Percentiles rank a stretch among this genome's conserved stretches.
Conservation (phyloP, 73 alveolate genomes). For the Symbiodinium pilosum region DNA sequence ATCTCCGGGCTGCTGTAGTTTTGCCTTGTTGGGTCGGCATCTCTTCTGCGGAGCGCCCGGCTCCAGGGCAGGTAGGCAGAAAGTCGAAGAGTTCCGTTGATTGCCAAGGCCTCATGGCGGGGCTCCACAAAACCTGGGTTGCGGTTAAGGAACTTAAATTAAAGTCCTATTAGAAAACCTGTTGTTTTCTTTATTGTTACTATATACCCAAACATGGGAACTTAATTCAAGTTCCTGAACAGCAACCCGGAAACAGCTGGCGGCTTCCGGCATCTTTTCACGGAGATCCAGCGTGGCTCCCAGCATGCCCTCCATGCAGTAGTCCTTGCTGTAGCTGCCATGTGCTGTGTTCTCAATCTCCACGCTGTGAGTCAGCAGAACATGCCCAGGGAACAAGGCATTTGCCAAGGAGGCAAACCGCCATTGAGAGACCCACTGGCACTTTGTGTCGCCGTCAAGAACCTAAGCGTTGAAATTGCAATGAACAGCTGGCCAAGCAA, state of each 20-base stretch:
- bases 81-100: not conserved
- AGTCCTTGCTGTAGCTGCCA: constrained; percentile 21
- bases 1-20: not conserved
- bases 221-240: too few species aligned
- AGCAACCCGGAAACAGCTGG: constrained; percentile 62
- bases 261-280: not conserved
- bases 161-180: too few species aligned
- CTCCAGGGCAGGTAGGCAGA: not conserved
- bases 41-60: not conserved
- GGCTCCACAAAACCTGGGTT: too few species aligned
- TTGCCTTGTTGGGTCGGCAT: not conserved
- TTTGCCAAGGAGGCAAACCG: constrained; percentile 69
- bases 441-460: constrained; percentile 2
- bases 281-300: constrained; percentile 65
- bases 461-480: not conserved
- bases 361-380: constrained; percentile 30
- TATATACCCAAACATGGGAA: too few species aligned
- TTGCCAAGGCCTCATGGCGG: constrained; percentile 16
- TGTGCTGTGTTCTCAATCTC: constrained; percentile 7
- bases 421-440: constrained; percentile 68
- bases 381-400: constrained; percentile 44
- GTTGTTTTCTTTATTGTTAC: too few species aligned
- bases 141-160: too few species aligned
- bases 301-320: constrained; percentile 60
- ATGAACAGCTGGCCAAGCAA: not conserved